phyloP scores from a whole-genome alignment of 1,139 yeast species.

The Nakaseomyces glabratus region DNA sequence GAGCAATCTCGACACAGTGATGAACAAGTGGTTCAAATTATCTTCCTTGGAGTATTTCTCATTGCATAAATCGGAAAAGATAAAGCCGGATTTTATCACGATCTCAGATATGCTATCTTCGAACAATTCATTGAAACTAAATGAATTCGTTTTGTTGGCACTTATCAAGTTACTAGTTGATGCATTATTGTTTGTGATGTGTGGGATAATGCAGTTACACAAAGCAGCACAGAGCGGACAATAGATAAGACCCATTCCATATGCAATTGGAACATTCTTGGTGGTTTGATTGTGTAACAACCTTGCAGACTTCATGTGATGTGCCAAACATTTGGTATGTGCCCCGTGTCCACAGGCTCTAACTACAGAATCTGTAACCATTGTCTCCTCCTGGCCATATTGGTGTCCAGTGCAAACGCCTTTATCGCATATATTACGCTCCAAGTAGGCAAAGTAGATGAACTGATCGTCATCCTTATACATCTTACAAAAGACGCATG shows the following conservation, averaged over 20 bases:
- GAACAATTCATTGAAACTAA: no score
- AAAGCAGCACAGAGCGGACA: conserved; percentile 90
- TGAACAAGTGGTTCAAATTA: no score
- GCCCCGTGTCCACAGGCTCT: conserved; percentile 93
- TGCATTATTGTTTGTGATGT: no score
- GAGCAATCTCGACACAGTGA: conserved; percentile 14
- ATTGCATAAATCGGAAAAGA: no score
- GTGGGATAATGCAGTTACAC: conserved; percentile 74
- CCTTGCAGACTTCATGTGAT: conserved; percentile 47
- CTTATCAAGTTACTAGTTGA: no score
- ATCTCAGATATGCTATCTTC: no score
- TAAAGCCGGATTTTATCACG: no score
- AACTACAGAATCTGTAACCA: conserved; percentile 38
- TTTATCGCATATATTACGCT: conserved; percentile 24
- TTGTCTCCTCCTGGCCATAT: conserved; percentile 1
- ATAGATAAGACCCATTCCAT: conserved; percentile 60
- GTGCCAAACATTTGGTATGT: conserved; percentile 71
- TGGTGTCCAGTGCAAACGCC: conserved; percentile 6
- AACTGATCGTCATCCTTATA: conserved; percentile 64
- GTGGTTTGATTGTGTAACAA: conserved; percentile 64
- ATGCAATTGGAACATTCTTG: conserved; percentile 70
- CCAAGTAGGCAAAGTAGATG: conserved; percentile 35
- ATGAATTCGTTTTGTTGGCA: no score
- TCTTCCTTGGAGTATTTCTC: no score
- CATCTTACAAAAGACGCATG: conserved; percentile 85